phyloP scores from a whole-genome alignment of 345 rosid species.

The Lenwebbia sp. region DNA sequence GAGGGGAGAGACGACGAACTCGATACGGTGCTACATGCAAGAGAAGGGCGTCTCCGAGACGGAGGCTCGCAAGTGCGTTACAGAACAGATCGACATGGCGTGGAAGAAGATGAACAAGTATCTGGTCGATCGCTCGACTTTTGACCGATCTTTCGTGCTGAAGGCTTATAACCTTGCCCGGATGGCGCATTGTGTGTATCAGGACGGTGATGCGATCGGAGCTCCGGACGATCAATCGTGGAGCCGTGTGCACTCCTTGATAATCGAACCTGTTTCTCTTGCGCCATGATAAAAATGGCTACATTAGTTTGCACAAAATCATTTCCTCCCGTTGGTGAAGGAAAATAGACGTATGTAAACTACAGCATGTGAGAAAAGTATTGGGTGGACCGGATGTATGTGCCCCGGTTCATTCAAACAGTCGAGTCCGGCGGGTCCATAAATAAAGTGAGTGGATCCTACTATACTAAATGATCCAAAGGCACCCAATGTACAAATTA shows the following conservation, averaged over 20 bases:
- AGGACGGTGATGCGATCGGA: slow-evolving; percentile 33
- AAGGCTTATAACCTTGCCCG: slow-evolving; percentile 17
- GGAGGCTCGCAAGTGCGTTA: slow-evolving; percentile 12
- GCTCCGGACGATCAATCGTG: slow-evolving; percentile 11
- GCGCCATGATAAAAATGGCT: neutral
- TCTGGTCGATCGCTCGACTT: neutral
- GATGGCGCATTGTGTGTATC: slow-evolving; percentile 17
- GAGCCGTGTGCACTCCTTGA: slow-evolving; percentile 10
- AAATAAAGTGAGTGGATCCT: neutral
- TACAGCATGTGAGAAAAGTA: neutral
- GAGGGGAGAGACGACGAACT: slow-evolving; percentile 20
- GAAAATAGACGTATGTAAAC: neutral
- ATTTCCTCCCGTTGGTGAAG: neutral
- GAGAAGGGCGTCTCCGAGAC: slow-evolving; percentile 15
- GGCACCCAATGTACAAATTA: neutral
- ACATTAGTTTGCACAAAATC: neutral
- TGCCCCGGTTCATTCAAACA: too few relatives aligned
- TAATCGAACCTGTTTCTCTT: slow-evolving; percentile 15
- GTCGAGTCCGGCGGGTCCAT: too few relatives aligned
- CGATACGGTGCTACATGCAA: slow-evolving; percentile 21
- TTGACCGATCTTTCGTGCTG: slow-evolving; percentile 7
- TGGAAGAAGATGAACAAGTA: slow-evolving; percentile 32
- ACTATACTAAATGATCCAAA: neutral
- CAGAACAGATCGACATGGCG: slow-evolving; percentile 4
- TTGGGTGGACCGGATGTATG: too few relatives aligned